Percentiles rank a stretch among this genome's conserved stretches.
Evolutionary conservation across 2,329 filamentous ascomycete species (phyloP).

Genomic region (Sordariomycetes sp.): DNA sequence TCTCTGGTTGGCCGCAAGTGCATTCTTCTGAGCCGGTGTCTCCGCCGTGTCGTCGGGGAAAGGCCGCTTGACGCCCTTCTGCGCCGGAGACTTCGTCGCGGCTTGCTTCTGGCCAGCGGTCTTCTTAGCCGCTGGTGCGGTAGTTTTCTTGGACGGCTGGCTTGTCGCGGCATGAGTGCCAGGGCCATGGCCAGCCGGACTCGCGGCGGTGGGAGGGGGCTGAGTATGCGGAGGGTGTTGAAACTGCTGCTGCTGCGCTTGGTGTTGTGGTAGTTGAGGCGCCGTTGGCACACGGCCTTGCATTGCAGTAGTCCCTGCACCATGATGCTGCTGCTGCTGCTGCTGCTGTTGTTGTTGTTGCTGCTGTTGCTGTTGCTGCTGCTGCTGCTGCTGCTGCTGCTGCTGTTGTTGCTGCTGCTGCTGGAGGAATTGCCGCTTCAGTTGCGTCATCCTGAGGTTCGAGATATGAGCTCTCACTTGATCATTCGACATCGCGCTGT

Average conservation of each 20-base stretch:
- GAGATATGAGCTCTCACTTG: conserved; percentile 9
- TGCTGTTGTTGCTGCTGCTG: conserved; percentile 12
- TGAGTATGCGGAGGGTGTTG: conserved; percentile 23
- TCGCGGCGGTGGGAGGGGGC: conserved; percentile 18
- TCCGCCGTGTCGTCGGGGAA: conserved; percentile 29
- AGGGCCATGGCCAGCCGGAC: conserved; percentile 11
- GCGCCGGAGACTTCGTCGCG: conserved; percentile 20
- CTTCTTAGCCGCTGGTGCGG: conserved; percentile 12
- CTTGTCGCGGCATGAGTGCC: conserved; percentile 8
- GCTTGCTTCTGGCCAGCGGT: conserved; percentile 4
- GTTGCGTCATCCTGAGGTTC: conserved; percentile 2
- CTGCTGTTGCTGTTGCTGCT: conserved; percentile 18
- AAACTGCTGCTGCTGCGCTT: conserved; percentile 20
- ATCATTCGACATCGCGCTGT: conserved; percentile 11
- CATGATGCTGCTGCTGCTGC: conserved; percentile 12
- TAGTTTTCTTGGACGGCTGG: conserved; percentile 21
- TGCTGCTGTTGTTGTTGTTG: conserved; percentile 10
- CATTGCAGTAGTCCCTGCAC: neutral
- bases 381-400: conserved; percentile 13
- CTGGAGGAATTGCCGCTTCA: conserved; percentile 11
- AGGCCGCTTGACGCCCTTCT: conserved; percentile 40
- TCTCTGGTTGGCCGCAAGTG: conserved; percentile 11
- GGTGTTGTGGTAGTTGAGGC: conserved; percentile 10
- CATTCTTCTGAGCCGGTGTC: neutral
- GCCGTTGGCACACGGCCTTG: conserved; percentile 13